Base-by-base conservation (phyloP, 2,329 filamentous ascomycete genomes). In the Colletotrichum sp. region DNA sequence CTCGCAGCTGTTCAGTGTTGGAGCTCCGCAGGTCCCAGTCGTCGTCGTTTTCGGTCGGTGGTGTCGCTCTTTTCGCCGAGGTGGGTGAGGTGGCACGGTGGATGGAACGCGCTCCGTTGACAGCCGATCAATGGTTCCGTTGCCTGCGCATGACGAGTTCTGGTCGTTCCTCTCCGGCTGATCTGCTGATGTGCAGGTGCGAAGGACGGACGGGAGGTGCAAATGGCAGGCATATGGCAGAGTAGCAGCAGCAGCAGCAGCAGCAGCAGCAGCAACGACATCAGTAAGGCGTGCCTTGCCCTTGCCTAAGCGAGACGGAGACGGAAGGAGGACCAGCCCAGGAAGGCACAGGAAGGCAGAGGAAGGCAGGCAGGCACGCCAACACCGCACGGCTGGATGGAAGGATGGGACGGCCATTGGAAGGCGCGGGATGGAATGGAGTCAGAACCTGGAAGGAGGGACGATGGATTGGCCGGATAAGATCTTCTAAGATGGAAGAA, bases 401-500 rank as follows among this genome's bases (percentile, higher is more conserved):
- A 7, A 48, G n/a, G 43, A 48, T 48, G 9, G 43, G 43, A 21
- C 6, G 43, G 18, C 6, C n/a, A 48, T 48, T 48, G n/a, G 48
- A 52, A 39, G 43, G 32, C 15, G 73, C 57, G 64, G 73, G 73
- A 73, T 48, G 70, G 48, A 16, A 75, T 75, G 64, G 73, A 65
- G 69, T 48, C 43, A 21, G 43, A 48, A 21, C 43, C 32, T 67
- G 64, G 57, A 52, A 43, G 48, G 64, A 65, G 26, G 64, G 43
- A 21, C 43, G 36, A 68, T 36, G 59, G 70, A 73, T 73, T 73
- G 70, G 69, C 48, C 24, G 73, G 64, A 68, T 67, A 72, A 73
- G 39, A 28, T 73, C 57, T 24, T 39, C 43, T 48, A 7, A 13
- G 43, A 48, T 21, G 43, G 43, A 21, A 48, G 43, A 21, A 48